Base-by-base conservation (phyloP, 805 yeast genomes). In the Ogataea pilisensis region DNA sequence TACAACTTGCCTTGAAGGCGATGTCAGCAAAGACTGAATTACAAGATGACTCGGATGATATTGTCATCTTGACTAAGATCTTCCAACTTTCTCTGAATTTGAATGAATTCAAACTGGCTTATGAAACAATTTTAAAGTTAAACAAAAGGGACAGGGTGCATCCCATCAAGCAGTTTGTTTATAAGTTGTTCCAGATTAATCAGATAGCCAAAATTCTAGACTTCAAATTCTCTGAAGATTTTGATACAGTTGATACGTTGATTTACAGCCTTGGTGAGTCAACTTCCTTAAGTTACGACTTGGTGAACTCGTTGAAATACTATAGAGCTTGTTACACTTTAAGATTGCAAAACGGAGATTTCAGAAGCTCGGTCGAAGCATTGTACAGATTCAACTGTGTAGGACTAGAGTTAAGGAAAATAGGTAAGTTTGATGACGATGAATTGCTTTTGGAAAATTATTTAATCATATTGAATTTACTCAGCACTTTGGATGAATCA, bases 261-360 rank as follows among this genome's bases (percentile, higher is more conserved):
- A 56, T 79, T 31, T 63, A 53, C 41, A 50, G 45, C 9, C 38
- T 63, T 35, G 62, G 52, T 22, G 66, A 49, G 28, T 50, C 40
- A 14, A 54, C 40, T 17, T 52, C 61, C 2, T 38, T 45, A 21
- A 49, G 51, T 2, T 53, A 55, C 7, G 68, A 62, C 34, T 34
- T 60, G n/a, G 46, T 44, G 29, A 54, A 55, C 35, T 54, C 68
- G 2, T 51, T 74, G 26, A 71, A 68, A 35, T 68, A 72, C 49
- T 76, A 70, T 60, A 67, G 76, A 46, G 65, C 77, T 14, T 60
- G 75, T 34, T 76, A 75, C 48, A 57, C 79, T 0, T 71, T 80
- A 68, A 64, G 80, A 43, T 66, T 65, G 37, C 68, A 69, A 27
- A 57, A 55, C 28, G 78, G 75, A 4, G 74, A 79, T 54, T 69